phyloP scores from a whole-genome alignment of 352 stramenopile genomes.

The Blastocystis hominis region DNA sequence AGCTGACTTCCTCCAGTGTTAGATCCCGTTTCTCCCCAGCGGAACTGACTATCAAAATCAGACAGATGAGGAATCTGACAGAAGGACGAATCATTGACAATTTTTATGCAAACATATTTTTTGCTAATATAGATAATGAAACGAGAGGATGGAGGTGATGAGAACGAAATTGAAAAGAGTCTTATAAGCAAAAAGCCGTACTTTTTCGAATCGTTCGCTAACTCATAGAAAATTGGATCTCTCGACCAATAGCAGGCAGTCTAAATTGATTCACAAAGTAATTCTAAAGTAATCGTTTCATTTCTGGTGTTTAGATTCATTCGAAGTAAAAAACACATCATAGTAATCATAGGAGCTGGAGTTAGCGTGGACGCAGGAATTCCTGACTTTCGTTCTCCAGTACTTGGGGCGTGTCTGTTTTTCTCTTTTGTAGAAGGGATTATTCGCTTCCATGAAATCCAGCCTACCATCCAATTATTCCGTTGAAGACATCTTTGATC shows the following conservation, averaged over 20 bases:
- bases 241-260: background rate
- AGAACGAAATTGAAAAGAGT: background rate
- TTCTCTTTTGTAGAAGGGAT: constrained; percentile 1
- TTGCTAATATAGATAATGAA: background rate
- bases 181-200: background rate
- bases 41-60: background rate
- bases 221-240: background rate
- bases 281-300: background rate
- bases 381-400: constrained; percentile 25
- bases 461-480: background rate
- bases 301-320: background rate
- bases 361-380: constrained; percentile 38
- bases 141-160: background rate
- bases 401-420: background rate
- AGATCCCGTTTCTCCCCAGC: background rate
- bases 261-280: background rate
- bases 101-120: background rate
- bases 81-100: background rate
- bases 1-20: background rate
- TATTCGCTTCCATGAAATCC: background rate
- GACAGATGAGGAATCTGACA: background rate
- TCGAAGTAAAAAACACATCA: background rate
- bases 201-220: background rate
- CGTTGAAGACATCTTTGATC: constrained; percentile 10
- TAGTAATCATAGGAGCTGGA: constrained; percentile 25